Evolutionary conservation across 192 early-diverging fungal genomes (phyloP).

Genomic region (Coemansia sp.): DNA sequence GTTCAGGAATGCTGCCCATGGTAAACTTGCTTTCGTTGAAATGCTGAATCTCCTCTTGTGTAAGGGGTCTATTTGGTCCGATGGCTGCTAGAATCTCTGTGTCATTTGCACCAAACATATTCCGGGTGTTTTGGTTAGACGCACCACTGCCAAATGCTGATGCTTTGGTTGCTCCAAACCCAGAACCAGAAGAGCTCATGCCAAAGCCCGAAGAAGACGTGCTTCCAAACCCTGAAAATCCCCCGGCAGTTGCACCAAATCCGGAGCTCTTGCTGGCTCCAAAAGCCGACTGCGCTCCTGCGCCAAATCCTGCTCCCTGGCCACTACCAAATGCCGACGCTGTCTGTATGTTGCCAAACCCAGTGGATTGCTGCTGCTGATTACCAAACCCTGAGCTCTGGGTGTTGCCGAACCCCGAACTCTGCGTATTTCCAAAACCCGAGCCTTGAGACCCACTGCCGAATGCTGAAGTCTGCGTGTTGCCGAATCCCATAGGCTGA

Average conservation of each 20-base stretch:
- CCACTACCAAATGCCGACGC: not conserved
- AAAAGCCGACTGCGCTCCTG: not conserved
- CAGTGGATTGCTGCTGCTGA: too few species aligned
- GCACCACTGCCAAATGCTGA: not conserved
- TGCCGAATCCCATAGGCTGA: too few species aligned
- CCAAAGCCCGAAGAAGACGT: too few species aligned
- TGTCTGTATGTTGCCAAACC: too few species aligned
- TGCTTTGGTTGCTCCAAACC: not conserved
- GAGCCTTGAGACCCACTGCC: too few species aligned
- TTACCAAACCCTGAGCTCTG: too few species aligned
- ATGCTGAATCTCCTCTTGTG: conserved; percentile 18
- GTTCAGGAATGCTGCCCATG: conserved; percentile 29
- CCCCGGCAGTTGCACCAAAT: not conserved
- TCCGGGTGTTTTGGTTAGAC: too few species aligned
- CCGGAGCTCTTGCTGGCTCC: conserved; percentile 1
- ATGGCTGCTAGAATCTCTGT: too few species aligned
- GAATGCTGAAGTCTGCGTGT: too few species aligned
- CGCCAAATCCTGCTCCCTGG: not conserved
- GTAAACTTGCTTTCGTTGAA: conserved; percentile 21
- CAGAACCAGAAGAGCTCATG: not conserved
- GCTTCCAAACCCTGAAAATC: not conserved
- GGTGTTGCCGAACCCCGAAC: too few species aligned
- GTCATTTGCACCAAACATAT: too few species aligned
- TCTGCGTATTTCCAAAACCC: too few species aligned
- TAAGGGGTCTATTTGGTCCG: conserved; percentile 18